Evolutionary conservation across 2,329 filamentous ascomycete species (phyloP), one percentile per base, ranked within the genome.

Genomic region (Dichotomopilus funicola): DNA sequence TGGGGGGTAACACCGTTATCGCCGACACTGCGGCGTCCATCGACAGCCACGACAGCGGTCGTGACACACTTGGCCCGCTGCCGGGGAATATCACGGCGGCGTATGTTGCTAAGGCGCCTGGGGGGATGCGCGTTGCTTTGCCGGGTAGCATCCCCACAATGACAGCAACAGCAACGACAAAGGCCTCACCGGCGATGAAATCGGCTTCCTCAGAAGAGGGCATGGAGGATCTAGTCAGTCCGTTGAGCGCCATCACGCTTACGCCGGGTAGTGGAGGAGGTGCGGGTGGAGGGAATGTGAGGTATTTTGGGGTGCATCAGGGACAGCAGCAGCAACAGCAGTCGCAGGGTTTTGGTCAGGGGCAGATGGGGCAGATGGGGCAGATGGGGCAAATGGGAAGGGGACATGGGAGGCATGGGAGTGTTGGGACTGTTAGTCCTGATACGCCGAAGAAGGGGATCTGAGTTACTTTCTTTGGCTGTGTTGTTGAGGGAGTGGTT

Each of bases 221-320:
- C 9, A 42, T 57, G 48, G 62, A 60, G 36, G 57, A 61, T 37
- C 5, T 63, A 27, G 58, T 61, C 34, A 64, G 61, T 36, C 59
- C 62, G 27, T 9, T 63, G 11, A 62, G 56, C n/a, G 58, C 58
- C 13, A 43, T 49, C 7, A 58, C 57, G 40, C 53, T 56, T n/a
- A 60, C 58, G 35, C 55, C 60, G n/a, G 57, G 42, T 40, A 56
- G 55, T 10, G 57, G 46, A 10, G 48, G 49, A 1, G 35, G 49
- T 13, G 31, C 11, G 2, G 27, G 37, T 3, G 19, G 2, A 3
- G 19, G 19, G 19, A 27, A 27, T 1, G 48, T 46, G 34, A 42
- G 52, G 38, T 34, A 45, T 34, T 27, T 44, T 37, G 40, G n/a
- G 41, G 34, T 31, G 40, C 36, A 53, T 33, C 11, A 44, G 19